Base-by-base conservation (phyloP, 148 eudicot genomes). In the Suaeda aralocaspica region DNA sequence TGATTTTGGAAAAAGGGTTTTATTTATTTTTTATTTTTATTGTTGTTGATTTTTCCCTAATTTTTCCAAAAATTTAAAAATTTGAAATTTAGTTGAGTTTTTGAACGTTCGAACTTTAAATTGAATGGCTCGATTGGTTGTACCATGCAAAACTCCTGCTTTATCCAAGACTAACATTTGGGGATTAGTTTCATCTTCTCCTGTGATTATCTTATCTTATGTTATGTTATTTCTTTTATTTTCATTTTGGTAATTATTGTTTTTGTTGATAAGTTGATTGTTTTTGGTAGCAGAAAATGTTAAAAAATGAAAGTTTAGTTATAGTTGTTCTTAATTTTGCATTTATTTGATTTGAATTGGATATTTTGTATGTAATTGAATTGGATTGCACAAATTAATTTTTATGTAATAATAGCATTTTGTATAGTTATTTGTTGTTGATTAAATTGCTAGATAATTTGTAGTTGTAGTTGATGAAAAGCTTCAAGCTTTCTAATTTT, bases 121-220 rank as follows among this genome's bases (percentile, higher is more conserved):
- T 66, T 76, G 84, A 70, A 94, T 94, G 98, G 96, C 98, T 82
- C 87, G 97, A 70, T 84, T 94, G 88, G 85, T 93, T 69, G 72
- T 91, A 60, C 95, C 95, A 5, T 87, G 84, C 86, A 88, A 82
- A 79, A 82, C 81, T 78, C 81, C 84, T 22, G 78, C 74, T 68
- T 78, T 91, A 28, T 81, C 88, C 62, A 94, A 80, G 96, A 78
- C 87, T 25, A 83, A 81, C 71, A 77, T 94, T 67, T 75, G 89
- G 83, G 91, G 91, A 81, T 87, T 93, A 78, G 81, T 90, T 86
- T 88, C 96, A 66, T 83, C 87, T 57, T 69, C 84, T 79, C 93
- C 84, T 81, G 98, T 92, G 98, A 92, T 83, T 92, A 68, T 77
- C 76, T 78, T 72, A 66, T 64, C 71, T 72, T 78, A 33, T 74